These are phyloP conservation scores for Suhomyces bribrorum DNA, from an alignment of 1,139 yeast genomes.

Conservation along the genomic window DNA sequence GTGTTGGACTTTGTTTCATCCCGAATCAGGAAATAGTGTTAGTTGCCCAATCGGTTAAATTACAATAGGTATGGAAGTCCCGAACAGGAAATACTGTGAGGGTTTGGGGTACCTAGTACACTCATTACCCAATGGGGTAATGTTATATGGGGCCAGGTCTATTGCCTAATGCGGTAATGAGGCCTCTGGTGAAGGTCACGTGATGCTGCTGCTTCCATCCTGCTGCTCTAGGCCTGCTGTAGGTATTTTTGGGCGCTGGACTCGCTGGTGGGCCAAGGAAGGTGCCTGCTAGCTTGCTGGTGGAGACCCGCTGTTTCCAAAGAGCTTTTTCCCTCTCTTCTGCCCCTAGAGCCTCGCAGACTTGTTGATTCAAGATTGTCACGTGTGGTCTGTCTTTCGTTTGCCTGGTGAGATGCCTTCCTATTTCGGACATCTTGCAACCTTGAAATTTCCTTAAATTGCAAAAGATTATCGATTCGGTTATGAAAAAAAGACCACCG, in stretches of 20 bases:
- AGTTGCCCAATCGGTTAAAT: constrained; percentile 12
- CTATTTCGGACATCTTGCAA: neutral
- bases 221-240: too few relatives aligned
- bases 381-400: neutral
- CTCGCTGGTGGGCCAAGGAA: too few relatives aligned
- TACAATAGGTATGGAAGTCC: constrained; percentile 1
- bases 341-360: too few relatives aligned
- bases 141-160: constrained; percentile 1
- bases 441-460: neutral
- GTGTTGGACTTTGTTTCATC: constrained; percentile 10
- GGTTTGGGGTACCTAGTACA: constrained; percentile 5
- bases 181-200: neutral
- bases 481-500: neutral
- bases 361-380: too few relatives aligned
- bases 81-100: constrained; percentile 5
- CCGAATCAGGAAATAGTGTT: constrained; percentile 13
- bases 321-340: too few relatives aligned
- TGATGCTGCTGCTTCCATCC: too few relatives aligned
- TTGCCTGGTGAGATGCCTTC: neutral
- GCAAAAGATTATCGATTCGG: neutral
- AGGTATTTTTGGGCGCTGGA: too few relatives aligned
- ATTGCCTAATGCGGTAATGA: constrained; percentile 7
- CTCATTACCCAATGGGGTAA: constrained; percentile 11
- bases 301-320: too few relatives aligned
- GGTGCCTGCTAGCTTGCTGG: too few relatives aligned